Percentiles rank a stretch among this genome's conserved stretches.
Conservation (phyloP, 805 yeast genomes). For the Zygosaccharomyces gambellarensis region DNA sequence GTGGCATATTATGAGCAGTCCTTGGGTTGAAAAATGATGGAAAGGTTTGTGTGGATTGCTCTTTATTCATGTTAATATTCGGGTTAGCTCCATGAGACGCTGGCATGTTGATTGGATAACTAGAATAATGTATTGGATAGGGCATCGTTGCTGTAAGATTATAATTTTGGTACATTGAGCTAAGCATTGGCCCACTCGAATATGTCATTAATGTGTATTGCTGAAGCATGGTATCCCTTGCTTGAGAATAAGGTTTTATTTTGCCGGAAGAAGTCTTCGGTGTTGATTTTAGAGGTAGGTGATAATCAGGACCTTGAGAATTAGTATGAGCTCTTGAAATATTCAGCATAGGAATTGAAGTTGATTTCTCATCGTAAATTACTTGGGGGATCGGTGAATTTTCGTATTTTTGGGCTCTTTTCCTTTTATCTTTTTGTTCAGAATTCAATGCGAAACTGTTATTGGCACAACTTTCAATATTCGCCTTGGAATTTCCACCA, state of each 20-base stretch:
- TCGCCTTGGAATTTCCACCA: constrained; percentile 5
- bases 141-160: constrained; percentile 10
- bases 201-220: constrained; percentile 21
- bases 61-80: background rate
- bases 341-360: background rate
- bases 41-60: constrained; percentile 23
- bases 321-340: constrained; percentile 6
- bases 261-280: constrained; percentile 7
- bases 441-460: constrained; percentile 9
- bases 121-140: constrained; percentile 11
- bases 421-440: constrained; percentile 7
- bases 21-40: constrained; percentile 59
- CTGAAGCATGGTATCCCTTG: constrained; percentile 14
- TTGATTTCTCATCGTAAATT: constrained; percentile 3
- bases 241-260: constrained; percentile 4
- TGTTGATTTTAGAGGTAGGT: constrained; percentile 10
- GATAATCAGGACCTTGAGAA: constrained; percentile 10
- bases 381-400: constrained; percentile 14
- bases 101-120: constrained; percentile 7
- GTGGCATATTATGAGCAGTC: constrained; percentile 56
- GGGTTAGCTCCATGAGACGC: background rate
- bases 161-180: constrained; percentile 14
- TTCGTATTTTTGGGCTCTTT: constrained; percentile 10
- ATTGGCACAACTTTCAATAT: constrained; percentile 19
- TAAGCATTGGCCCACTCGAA: constrained; percentile 14